Evolutionary conservation across 768 basidiomycete genomes (phyloP), one percentile per base, ranked within the genome.

Genomic region (Kwoniella shandongensis): DNA sequence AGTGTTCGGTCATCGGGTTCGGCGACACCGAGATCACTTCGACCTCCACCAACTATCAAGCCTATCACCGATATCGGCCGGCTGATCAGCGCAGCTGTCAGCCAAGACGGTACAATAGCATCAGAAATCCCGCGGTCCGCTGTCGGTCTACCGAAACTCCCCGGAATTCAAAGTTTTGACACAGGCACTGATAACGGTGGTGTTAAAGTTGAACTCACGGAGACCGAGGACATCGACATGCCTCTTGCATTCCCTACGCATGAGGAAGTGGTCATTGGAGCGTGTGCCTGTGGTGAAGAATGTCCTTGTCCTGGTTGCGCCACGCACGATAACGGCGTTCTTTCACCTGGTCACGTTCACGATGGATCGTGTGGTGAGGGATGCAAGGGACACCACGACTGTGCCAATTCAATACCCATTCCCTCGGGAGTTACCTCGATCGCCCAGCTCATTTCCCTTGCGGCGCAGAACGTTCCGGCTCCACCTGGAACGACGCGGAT

Each of bases 241-340:
- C 65, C 70, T 1, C 18, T 68, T 2, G 39, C 66, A 7, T 72
- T 74, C 55, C 66, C 70, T 3, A 74, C 66, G 0, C n/a, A 39
- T 8, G 69, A 72, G 35, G 66, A 69, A 36, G 62, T 66, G 4
- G 64, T 67, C 38, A 66, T 76, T 40, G 69, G 65, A 8, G 72
- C 69, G 0, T 78, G 77, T 56, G 76, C 73, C 11, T 78, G 77
- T 55, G 76, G 74, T 1, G 68, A 72, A 18, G 69, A 68, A 11
- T 78, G 77, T 42, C 63, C 62, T 17, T 78, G 77, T 64, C 69
- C 77, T 7, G 74, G 72, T 4, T 78, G 77, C 45, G 59, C 63
- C 3, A 69, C 68, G 13, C 76, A 77, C 49, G 61, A 59, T 25
- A 67, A 65, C 39, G 46, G 54, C 36, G 22, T 30, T 17, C 15